These are phyloP conservation scores for Ustilago trichophora DNA, from an alignment of 1,284 basidiomycete genomes.

Conservation along the genomic window DNA sequence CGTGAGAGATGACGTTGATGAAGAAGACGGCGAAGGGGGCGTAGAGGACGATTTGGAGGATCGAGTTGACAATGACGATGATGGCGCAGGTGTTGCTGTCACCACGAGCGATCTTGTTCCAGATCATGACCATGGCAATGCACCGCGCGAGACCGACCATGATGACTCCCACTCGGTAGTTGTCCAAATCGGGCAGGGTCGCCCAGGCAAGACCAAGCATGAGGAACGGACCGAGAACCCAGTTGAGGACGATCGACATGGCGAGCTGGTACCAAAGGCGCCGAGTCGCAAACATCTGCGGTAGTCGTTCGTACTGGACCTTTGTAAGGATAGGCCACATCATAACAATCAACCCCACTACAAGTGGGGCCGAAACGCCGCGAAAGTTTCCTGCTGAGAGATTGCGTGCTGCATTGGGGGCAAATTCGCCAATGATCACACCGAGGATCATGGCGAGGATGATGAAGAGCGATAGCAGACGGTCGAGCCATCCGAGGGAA, in stretches of 20 bases:
- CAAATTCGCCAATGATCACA: conserved; percentile 75
- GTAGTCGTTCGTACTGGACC: conserved; percentile 78
- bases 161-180: conserved; percentile 70
- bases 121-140: conserved; percentile 63
- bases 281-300: conserved; percentile 72
- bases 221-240: conserved; percentile 79
- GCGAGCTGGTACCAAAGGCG: conserved; percentile 77
- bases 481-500: conserved; percentile 72
- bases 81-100: conserved; percentile 80
- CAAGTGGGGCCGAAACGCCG: conserved; percentile 64
- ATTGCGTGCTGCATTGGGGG: conserved; percentile 41
- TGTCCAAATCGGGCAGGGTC: conserved; percentile 76
- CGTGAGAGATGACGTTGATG: conserved; percentile 73
- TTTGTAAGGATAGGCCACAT: conserved; percentile 85
- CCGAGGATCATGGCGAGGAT: conserved; percentile 81
- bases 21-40: conserved; percentile 80
- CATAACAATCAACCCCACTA: conserved; percentile 75
- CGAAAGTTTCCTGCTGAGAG: conserved; percentile 63
- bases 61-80: conserved; percentile 71
- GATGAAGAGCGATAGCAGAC: conserved; percentile 77
- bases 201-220: conserved; percentile 88
- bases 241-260: conserved; percentile 80
- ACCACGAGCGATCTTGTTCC: conserved; percentile 80
- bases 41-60: conserved; percentile 79
- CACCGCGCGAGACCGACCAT: conserved; percentile 73